Conservation (phyloP, 805 yeast genomes). For the Wickerhamomyces hampshirensis region DNA sequence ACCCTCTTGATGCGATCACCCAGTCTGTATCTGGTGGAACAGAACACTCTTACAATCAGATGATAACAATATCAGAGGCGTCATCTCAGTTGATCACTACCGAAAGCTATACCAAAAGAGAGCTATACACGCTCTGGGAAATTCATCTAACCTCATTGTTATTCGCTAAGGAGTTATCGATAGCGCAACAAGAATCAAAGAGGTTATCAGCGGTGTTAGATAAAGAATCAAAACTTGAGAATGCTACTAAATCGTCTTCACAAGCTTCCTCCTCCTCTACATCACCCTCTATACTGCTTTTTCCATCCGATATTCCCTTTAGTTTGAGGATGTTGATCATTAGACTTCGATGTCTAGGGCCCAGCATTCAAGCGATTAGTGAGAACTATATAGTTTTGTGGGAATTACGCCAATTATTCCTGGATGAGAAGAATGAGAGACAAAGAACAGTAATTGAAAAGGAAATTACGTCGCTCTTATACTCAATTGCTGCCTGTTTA, state of each 20-base stretch:
- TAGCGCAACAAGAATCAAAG: conserved; percentile 25
- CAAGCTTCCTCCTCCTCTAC: neutral
- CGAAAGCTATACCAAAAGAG: neutral
- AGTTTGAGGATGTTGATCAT: conserved; percentile 18
- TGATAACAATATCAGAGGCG: conserved; percentile 10
- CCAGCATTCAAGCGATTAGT: conserved; percentile 10
- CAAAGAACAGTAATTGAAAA: neutral
- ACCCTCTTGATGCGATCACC: conserved; percentile 2
- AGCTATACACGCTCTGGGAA: conserved; percentile 21
- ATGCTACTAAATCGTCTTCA: neutral
- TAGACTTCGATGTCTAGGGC: conserved; percentile 22
- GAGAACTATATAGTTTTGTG: conserved; percentile 16
- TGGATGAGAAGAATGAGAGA: neutral
- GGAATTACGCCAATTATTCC: conserved; percentile 10
- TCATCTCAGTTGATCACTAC: conserved; percentile 6
- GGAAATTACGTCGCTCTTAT: conserved; percentile 12
- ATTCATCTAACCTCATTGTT: conserved; percentile 17
- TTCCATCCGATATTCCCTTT: conserved; percentile 18
- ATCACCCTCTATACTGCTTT: conserved; percentile 1
- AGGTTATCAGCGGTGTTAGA: conserved; percentile 19
- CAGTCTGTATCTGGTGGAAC: conserved; percentile 3
- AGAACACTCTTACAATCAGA: conserved; percentile 4
- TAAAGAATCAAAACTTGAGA: no score
- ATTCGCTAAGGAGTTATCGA: conserved; percentile 18
- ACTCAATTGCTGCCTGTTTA: conserved; percentile 21